phyloP scores from a whole-genome alignment of 129 eudicot genomes.

The Tanacetum coccineum region DNA sequence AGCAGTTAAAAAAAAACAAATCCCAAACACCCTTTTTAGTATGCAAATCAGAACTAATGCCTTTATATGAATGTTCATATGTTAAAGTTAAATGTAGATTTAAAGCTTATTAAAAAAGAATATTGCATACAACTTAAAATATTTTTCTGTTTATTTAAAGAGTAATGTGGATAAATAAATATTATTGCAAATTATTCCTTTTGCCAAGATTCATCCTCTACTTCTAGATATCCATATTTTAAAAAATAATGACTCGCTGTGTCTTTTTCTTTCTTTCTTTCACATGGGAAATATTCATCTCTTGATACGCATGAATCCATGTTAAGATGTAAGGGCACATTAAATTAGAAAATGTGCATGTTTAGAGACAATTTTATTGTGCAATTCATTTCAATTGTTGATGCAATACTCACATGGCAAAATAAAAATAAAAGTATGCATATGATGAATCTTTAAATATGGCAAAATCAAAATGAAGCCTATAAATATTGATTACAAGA shows the following conservation, averaged over 20 bases:
- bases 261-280: not conserved
- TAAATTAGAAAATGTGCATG: not conserved
- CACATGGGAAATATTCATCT: slow-evolving; percentile 6
- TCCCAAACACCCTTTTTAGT: not conserved
- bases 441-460: not conserved
- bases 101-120: not conserved
- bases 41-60: not conserved
- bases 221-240: slow-evolving; percentile 13
- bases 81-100: not conserved
- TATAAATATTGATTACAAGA: too few relatives aligned
- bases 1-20: too few relatives aligned
- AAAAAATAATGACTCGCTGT: slow-evolving; percentile 8
- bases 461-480: not conserved
- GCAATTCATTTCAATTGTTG: not conserved
- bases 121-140: not conserved
- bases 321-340: not conserved
- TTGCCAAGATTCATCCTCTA: slow-evolving; percentile 17
- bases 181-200: slow-evolving; percentile 10
- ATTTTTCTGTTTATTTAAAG: not conserved
- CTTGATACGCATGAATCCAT: slow-evolving; percentile 3
- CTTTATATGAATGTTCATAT: not conserved
- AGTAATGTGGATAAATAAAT: slow-evolving; percentile 6
- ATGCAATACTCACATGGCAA: not conserved
- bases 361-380: not conserved
- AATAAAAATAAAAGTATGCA: not conserved